Conservation (phyloP, 1,284 basidiomycete species). For the Trametes hirsuta region DNA sequence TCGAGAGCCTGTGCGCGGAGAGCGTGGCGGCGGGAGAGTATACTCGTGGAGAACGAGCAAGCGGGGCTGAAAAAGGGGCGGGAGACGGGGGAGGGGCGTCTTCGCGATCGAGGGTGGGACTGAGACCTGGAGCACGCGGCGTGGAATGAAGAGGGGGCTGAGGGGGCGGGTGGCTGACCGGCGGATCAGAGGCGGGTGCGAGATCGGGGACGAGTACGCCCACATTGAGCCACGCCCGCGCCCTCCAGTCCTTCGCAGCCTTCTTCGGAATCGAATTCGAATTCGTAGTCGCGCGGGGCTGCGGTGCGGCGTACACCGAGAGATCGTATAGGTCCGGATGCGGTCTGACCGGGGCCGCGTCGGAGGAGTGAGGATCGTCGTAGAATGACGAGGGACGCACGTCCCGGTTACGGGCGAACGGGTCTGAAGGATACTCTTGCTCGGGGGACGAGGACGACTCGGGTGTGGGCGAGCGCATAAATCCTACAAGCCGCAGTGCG, state of each 20-base stretch:
- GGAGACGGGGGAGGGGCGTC: background rate
- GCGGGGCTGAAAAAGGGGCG: background rate
- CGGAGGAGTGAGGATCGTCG: constrained; percentile 15
- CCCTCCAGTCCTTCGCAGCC: background rate
- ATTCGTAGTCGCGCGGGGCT: background rate
- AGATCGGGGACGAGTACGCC: background rate
- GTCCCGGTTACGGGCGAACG: constrained; percentile 4
- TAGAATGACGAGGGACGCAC: constrained; percentile 13
- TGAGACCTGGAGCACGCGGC: background rate
- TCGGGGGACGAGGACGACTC: background rate
- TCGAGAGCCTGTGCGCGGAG: background rate
- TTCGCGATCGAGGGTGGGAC: background rate
- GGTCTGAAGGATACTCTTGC: constrained; percentile 12
- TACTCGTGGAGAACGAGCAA: background rate
- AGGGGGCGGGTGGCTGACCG: background rate
- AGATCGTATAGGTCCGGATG: constrained; percentile 20
- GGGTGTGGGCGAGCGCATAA: constrained; percentile 13
- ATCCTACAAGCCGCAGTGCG: constrained; percentile 14
- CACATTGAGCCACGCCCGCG: background rate
- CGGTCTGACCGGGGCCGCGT: background rate
- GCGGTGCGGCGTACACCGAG: background rate
- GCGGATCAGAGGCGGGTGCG: background rate
- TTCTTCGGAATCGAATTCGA: background rate
- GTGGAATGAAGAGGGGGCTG: background rate
- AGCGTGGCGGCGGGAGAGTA: background rate